Evolutionary conservation across 306 rosid species (phyloP).

Genomic region (Medicago lupulina): DNA sequence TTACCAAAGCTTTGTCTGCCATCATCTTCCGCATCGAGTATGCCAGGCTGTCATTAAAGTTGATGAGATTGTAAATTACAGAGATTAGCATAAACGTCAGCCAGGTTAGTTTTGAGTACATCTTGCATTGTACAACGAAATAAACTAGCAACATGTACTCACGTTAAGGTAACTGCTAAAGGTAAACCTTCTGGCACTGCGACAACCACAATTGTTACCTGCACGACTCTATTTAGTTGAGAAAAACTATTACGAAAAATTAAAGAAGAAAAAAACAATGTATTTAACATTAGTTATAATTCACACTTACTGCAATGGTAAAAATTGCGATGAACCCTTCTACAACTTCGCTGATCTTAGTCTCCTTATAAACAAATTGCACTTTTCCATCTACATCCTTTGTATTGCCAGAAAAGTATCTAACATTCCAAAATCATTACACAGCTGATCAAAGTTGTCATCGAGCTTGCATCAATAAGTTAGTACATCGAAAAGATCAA

Average conservation of each 20-base stretch:
- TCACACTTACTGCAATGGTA: conserved; percentile 88
- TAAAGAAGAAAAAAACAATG: not conserved
- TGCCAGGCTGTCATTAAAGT: conserved; percentile 67
- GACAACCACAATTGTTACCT: conserved; percentile 99
- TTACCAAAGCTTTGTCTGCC: conserved; percentile 95
- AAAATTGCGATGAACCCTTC: conserved; percentile 76
- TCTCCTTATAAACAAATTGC: conserved; percentile 61
- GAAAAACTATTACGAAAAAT: conserved; percentile 32
- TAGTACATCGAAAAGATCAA: conserved; percentile 15
- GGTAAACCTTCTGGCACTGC: conserved; percentile 99
- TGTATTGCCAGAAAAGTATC: conserved; percentile 83
- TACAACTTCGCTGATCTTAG: conserved; percentile 57
- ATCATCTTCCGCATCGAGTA: conserved; percentile 99
- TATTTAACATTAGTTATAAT: conserved; percentile 24
- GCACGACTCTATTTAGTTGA: conserved; percentile 52
- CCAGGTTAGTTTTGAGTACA: conserved; percentile 22
- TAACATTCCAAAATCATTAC: conserved; percentile 48
- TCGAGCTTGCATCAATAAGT: conserved; percentile 18
- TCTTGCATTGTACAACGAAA: conserved; percentile 31
- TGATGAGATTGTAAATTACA: conserved; percentile 36
- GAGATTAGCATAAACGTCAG: conserved; percentile 34
- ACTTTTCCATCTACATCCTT: conserved; percentile 54
- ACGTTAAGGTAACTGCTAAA: conserved; percentile 98
- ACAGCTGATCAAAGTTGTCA: conserved; percentile 40
- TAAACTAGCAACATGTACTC: conserved; percentile 45